Percentiles rank a stretch among this genome's conserved stretches.
Conservation (phyloP, 495 filamentous ascomycete species). For the Cercophora samala region DNA sequence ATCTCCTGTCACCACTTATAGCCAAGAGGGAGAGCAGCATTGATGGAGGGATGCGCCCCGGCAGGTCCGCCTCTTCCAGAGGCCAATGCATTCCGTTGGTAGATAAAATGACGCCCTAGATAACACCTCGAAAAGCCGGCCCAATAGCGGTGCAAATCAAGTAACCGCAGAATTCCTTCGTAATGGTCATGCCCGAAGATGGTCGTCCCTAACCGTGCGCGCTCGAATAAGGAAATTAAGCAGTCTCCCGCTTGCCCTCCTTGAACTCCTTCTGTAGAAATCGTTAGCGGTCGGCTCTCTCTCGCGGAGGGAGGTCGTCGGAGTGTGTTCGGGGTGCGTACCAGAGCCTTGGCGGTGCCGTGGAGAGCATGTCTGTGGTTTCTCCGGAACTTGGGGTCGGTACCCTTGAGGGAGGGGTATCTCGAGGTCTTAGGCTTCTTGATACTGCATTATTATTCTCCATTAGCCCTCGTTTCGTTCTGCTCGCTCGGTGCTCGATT, state of each 20-base stretch:
- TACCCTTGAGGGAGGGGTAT: conserved; percentile 98
- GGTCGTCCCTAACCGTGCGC: conserved; percentile 21
- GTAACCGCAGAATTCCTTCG: conserved; percentile 32
- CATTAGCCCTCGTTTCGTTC: conserved; percentile 21
- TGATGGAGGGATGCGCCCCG: conserved; percentile 8
- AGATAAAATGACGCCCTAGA: conserved; percentile 32
- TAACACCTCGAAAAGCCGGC: conserved; percentile 37
- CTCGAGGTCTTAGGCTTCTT: conserved; percentile 99
- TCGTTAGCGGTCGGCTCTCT: conserved; percentile 44
- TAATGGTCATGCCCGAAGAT: conserved; percentile 33
- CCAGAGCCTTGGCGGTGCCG: conserved; percentile 95
- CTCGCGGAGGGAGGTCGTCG: conserved; percentile 3
- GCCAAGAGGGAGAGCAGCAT: not conserved
- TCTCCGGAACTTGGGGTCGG: conserved; percentile 98
- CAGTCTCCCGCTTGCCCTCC: conserved; percentile 91
- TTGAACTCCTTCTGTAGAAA: conserved; percentile 85
- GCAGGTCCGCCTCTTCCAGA: conserved; percentile 26
- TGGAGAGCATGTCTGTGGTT: conserved; percentile 99
- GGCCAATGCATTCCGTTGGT: conserved; percentile 34
- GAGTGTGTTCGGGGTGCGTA: conserved; percentile 50
- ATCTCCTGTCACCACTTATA: not conserved
- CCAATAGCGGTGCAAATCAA: conserved; percentile 25
- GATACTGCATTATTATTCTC: conserved; percentile 62
- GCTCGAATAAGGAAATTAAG: conserved; percentile 53
- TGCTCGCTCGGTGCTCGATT: conserved; percentile 10